Conservation (phyloP, 371 early-diverging fungal genomes). For the Mucor irregularis region DNA sequence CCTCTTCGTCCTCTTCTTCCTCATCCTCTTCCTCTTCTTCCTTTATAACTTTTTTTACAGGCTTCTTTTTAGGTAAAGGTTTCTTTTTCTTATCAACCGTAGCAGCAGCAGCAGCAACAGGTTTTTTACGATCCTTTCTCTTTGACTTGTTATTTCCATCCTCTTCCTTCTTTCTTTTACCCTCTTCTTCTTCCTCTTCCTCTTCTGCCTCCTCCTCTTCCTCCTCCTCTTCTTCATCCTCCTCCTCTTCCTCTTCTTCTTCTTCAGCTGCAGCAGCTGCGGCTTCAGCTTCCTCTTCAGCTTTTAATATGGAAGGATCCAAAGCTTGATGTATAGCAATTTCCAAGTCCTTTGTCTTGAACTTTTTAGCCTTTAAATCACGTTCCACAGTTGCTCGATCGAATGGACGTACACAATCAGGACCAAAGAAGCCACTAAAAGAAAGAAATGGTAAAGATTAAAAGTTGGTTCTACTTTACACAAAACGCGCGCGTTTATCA, state of each 20-base stretch:
- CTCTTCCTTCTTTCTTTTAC: too few relatives aligned
- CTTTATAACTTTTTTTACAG: background rate
- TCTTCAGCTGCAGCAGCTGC: conserved; percentile 18
- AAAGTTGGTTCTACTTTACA: too few relatives aligned
- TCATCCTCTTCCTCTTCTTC: background rate
- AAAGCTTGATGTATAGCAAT: conserved; percentile 40
- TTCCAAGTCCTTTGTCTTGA: conserved; percentile 51
- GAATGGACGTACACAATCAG: conserved; percentile 49
- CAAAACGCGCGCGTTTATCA: background rate
- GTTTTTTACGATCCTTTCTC: conserved; percentile 18
- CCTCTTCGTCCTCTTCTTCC: background rate
- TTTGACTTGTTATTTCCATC: conserved; percentile 11
- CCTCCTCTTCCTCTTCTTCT: conserved; percentile 24
- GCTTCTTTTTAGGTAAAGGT: background rate
- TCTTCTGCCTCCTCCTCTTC: background rate
- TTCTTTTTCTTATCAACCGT: background rate
- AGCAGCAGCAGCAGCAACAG: background rate
- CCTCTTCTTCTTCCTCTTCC: background rate
- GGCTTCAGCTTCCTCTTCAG: conserved; percentile 22
- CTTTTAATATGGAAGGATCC: conserved; percentile 32
- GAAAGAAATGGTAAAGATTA: background rate
- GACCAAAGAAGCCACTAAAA: conserved; percentile 54
- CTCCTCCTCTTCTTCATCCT: conserved; percentile 6
- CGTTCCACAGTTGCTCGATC: conserved; percentile 40
- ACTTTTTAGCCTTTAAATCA: conserved; percentile 53